Conservation (phyloP, 2,329 filamentous ascomycete genomes). For the Colletotrichum tropicicola region DNA sequence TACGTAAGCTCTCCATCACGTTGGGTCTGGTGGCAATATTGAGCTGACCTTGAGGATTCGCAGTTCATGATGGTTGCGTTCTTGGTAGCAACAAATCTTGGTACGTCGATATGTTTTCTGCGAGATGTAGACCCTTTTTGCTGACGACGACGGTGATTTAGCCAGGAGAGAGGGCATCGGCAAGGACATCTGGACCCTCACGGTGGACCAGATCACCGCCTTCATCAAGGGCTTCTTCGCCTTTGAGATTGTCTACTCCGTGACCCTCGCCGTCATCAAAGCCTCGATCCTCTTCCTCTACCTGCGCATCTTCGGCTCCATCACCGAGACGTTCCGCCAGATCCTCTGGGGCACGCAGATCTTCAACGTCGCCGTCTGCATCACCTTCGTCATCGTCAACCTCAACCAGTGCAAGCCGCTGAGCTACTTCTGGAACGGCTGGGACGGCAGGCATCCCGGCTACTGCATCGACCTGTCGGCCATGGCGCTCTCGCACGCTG, state of each 20-base stretch:
- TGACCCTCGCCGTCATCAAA: conserved; percentile 49
- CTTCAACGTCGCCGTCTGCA: conserved; percentile 21
- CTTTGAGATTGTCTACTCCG: conserved; percentile 14
- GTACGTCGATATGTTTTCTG: too few species aligned
- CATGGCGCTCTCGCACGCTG: conserved; percentile 13
- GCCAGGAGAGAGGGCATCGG: not conserved
- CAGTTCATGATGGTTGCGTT: conserved; percentile 23
- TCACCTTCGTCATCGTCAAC: conserved; percentile 43
- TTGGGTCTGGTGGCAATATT: not conserved
- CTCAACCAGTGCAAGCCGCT: conserved; percentile 37
- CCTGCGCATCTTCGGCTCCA: conserved; percentile 45
- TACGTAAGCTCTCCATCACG: not conserved
- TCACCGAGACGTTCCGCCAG: conserved; percentile 34
- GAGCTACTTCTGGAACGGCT: conserved; percentile 23
- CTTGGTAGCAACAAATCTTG: not conserved
- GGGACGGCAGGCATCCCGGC: conserved; percentile 11
- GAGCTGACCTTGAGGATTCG: not conserved
- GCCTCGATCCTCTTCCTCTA: conserved; percentile 47
- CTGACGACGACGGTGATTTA: not conserved
- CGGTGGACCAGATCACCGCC: not conserved
- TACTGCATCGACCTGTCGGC: conserved; percentile 15
- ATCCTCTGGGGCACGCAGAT: conserved; percentile 32
- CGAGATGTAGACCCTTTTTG: not conserved
- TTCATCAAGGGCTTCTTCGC: conserved; percentile 26
- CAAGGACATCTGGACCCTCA: conserved; percentile 19